Base-by-base conservation (phyloP, 306 rosid genomes). In the Quercus parvula region DNA sequence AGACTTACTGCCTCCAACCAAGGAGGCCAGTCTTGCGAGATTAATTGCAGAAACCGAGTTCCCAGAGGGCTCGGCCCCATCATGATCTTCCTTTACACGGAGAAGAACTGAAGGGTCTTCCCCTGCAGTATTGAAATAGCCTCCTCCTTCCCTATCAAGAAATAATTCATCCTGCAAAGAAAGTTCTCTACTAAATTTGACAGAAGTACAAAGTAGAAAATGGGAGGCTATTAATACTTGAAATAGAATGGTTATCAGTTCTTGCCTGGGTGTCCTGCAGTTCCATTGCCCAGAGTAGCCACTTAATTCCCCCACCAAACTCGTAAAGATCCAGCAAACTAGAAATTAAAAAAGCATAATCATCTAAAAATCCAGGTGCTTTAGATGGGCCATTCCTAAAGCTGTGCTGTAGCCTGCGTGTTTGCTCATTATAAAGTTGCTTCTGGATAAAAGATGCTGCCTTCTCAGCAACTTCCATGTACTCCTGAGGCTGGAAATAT, bases 31-130 rank as follows among this genome's bases (percentile, higher is more conserved):
- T 81, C 99, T 87, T 74, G 81, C 80, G 59, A 92, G 99, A 82
- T 92, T 94, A 66, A 92, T 86, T 35, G 88, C 92, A 5, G 97
- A 87, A 82, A 94, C 91, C 0, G 99, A 94, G 89, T 92, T 94
- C 38, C 97, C 99, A n/a, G 97, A 94, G 59, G 97, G 97, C 75
- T 94, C 99, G 18, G 97, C 97, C 55, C 97, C 97, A 51, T 94
- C 99, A 25, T 95, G 92, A 80, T 95, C 99, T 90, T 95, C 97
- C 88, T 95, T 91, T 77, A 92, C 91, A 1, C 97, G 97, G 63
- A 94, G 90, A 75, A 95, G 97, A 81, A 95, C 86, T 8, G 94
- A 91, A 74, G 92, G 75, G 86, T 94, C 99, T 87, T 94, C 97
- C 19, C 97, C 99, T 11, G 94, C 83, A 76, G 91, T 92, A 81